phyloP scores from a whole-genome alignment of 1,284 basidiomycete genomes.

The Cystobasidium slooffiae region DNA sequence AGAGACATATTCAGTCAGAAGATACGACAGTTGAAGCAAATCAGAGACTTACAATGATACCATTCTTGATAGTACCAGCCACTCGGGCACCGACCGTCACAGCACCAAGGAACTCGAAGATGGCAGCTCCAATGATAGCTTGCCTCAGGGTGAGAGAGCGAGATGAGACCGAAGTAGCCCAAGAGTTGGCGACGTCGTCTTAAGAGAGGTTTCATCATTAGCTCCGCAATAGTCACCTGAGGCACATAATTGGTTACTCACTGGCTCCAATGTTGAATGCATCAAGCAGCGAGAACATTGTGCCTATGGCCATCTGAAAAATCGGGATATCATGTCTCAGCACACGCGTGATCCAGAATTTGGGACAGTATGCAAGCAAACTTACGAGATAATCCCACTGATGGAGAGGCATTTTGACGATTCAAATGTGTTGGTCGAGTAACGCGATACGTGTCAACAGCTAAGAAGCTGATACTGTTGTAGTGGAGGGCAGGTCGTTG shows the following conservation, averaged over 20 bases:
- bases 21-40: no score
- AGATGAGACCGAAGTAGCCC: conserved; percentile 61
- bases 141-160: conserved; percentile 60
- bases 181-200: conserved; percentile 59
- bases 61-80: conserved; percentile 61
- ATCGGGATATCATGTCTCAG: no score
- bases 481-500: no score
- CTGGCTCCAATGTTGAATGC: conserved; percentile 62
- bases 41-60: conserved; percentile 56
- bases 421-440: neutral
- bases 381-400: neutral
- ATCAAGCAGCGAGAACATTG: conserved; percentile 58
- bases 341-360: no score
- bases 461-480: no score
- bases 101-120: conserved; percentile 61
- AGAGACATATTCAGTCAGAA: neutral
- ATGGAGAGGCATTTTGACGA: conserved; percentile 1
- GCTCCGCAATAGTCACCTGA: no score
- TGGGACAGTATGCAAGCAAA: neutral
- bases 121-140: conserved; percentile 58
- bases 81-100: conserved; percentile 60
- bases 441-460: no score
- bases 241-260: conserved; percentile 47
- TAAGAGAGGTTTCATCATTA: neutral
- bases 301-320: conserved; percentile 57